Evolutionary conservation across 2,329 filamentous ascomycete species (phyloP).

Genomic region (Diaporthe ampelina): DNA sequence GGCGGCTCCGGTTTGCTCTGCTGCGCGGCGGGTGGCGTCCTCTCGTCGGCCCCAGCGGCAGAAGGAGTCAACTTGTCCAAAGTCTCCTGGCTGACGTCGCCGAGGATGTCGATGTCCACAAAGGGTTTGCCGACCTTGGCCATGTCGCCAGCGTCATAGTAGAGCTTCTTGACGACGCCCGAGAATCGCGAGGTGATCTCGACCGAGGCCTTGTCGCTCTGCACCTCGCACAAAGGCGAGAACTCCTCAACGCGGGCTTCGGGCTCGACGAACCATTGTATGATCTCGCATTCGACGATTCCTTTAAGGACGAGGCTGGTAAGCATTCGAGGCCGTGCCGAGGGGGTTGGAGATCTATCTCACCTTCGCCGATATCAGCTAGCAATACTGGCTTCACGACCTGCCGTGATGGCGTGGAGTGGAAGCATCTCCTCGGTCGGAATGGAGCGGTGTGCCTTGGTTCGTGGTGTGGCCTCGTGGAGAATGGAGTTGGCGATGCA

Average conservation of each 20-base stretch:
- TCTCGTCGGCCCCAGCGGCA: slow-evolving; percentile 40
- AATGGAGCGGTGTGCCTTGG: slow-evolving; percentile 17
- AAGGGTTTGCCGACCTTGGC: slow-evolving; percentile 95
- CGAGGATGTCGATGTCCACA: slow-evolving; percentile 94
- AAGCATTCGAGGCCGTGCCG: neutral
- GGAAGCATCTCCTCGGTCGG: slow-evolving; percentile 58
- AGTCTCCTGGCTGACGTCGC: slow-evolving; percentile 77
- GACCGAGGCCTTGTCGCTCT: slow-evolving; percentile 93
- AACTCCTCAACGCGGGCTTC: slow-evolving; percentile 97
- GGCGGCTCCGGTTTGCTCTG: slow-evolving; percentile 45
- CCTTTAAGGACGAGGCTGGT: slow-evolving; percentile 65
- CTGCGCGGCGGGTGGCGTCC: slow-evolving; percentile 16
- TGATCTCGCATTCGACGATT: slow-evolving; percentile 98
- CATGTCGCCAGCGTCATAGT: slow-evolving; percentile 97
- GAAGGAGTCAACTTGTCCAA: slow-evolving; percentile 54
- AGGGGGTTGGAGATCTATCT: slow-evolving; percentile 42
- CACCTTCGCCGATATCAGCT: slow-evolving; percentile 89
- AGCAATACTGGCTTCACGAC: slow-evolving; percentile 84
- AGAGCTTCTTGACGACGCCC: slow-evolving; percentile 94
- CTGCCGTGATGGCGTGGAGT: slow-evolving; percentile 62
- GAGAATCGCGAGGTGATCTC: slow-evolving; percentile 97
- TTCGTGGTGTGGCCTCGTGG: slow-evolving; percentile 28
- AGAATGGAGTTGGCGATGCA: neutral
- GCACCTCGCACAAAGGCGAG: slow-evolving; percentile 97
- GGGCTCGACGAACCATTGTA: slow-evolving; percentile 99